phyloP scores from a whole-genome alignment of 2,329 filamentous ascomycete genomes.

The Colletotrichum coccodes region DNA sequence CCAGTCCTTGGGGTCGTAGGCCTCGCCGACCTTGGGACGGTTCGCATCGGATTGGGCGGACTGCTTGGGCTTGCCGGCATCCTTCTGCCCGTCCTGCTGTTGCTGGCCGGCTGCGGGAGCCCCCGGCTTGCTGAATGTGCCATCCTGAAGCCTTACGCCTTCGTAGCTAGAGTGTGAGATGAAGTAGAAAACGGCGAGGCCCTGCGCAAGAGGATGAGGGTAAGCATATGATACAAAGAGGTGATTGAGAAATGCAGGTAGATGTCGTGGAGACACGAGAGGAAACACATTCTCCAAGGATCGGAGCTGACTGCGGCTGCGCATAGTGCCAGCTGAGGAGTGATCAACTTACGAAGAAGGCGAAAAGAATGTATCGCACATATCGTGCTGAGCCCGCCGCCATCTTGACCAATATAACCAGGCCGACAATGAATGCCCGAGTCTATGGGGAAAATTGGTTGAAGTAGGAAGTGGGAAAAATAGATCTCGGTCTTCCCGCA shows the following conservation, averaged over 20 bases:
- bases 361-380: constrained; percentile 81
- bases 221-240: constrained; percentile 28
- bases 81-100: constrained; percentile 19
- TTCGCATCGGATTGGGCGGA: constrained; percentile 34
- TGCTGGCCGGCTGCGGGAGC: constrained; percentile 45
- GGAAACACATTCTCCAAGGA: background rate
- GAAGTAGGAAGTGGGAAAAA: constrained; percentile 1
- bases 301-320: background rate
- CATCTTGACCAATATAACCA: constrained; percentile 50
- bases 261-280: background rate
- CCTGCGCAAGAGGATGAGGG: constrained; percentile 46
- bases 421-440: constrained; percentile 9
- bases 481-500: background rate
- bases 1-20: constrained; percentile 52
- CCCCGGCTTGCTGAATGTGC: constrained; percentile 50
- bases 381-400: constrained; percentile 80
- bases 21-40: constrained; percentile 39
- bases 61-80: constrained; percentile 33
- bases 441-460: background rate
- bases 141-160: constrained; percentile 41
- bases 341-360: constrained; percentile 77
- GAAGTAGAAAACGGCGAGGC: constrained; percentile 82
- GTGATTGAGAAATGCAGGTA: background rate
- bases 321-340: background rate
- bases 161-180: constrained; percentile 70